phyloP scores from a whole-genome alignment of 495 filamentous ascomycete genomes.

The Aspergillus asperescens region DNA sequence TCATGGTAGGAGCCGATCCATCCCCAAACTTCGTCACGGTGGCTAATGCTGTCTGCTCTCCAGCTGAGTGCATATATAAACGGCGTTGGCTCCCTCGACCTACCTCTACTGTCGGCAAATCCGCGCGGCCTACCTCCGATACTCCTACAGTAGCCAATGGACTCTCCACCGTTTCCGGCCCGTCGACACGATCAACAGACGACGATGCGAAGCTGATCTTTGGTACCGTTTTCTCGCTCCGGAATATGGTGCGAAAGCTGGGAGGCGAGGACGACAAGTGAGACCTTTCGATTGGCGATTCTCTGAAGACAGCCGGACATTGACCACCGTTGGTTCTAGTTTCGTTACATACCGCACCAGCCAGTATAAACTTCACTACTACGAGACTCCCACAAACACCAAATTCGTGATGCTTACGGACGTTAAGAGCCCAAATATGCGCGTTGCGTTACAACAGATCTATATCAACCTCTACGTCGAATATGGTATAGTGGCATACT shows the following conservation, averaged over 20 bases:
- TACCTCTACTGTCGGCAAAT: conserved; percentile 37
- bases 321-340: conserved; percentile 36
- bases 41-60: conserved; percentile 8
- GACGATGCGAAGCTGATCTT: conserved; percentile 97
- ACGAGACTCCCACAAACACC: conserved; percentile 91
- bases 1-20: conserved; percentile 61
- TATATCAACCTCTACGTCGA: conserved; percentile 97
- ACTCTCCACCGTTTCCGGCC: conserved; percentile 26
- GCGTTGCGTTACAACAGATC: conserved; percentile 92
- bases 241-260: conserved; percentile 95
- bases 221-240: conserved; percentile 88
- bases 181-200: conserved; percentile 55
- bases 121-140: conserved; percentile 30
- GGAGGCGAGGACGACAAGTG: conserved; percentile 82
- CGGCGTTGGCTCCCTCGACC: conserved; percentile 64
- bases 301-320: neutral
- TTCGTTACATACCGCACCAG: conserved; percentile 86
- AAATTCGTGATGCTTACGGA: conserved; percentile 98
- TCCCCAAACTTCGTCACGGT: neutral
- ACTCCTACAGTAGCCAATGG: conserved; percentile 31
- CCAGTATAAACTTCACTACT: conserved; percentile 98
- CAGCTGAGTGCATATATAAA: conserved; percentile 97
- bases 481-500: conserved; percentile 54
- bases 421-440: conserved; percentile 80
- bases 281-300: conserved; percentile 4